Conservation (phyloP, 2,329 filamentous ascomycete genomes). For the Curvularia spicifera region DNA sequence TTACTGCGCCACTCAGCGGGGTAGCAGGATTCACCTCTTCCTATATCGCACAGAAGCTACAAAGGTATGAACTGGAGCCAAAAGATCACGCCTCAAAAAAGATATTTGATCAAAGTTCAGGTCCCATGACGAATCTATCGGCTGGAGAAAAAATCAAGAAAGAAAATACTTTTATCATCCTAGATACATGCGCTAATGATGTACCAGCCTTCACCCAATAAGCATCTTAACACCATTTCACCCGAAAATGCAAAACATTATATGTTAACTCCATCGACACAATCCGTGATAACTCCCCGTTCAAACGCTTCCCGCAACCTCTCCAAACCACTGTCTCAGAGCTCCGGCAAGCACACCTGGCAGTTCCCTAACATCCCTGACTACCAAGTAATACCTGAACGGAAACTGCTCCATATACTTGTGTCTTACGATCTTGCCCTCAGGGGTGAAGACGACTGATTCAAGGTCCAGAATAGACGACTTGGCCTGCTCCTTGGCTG, state of each 20-base stretch:
- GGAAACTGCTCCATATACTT: conserved; percentile 95
- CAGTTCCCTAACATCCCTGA: conserved; percentile 88
- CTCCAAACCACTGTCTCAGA: conserved; percentile 93
- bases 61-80: not conserved
- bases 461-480: conserved; percentile 86
- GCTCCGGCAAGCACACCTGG: conserved; percentile 86
- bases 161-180: not conserved
- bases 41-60: not conserved
- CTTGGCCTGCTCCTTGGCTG: conserved; percentile 55
- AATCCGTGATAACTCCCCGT: not conserved
- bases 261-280: not conserved
- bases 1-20: not conserved
- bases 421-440: conserved; percentile 76
- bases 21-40: not conserved
- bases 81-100: too few relatives aligned
- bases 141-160: not conserved
- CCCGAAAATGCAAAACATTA: not conserved
- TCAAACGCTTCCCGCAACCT: conserved; percentile 60
- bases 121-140: not conserved
- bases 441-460: conserved; percentile 79
- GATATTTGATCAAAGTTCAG: not conserved
- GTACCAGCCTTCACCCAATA: not conserved
- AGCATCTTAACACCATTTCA: not conserved
- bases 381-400: conserved; percentile 95
- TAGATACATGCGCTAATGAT: not conserved